Percentiles rank a stretch among this genome's conserved stretches.
phyloP scores from a whole-genome alignment of 495 filamentous ascomycete genomes.

The Xylona heveae region DNA sequence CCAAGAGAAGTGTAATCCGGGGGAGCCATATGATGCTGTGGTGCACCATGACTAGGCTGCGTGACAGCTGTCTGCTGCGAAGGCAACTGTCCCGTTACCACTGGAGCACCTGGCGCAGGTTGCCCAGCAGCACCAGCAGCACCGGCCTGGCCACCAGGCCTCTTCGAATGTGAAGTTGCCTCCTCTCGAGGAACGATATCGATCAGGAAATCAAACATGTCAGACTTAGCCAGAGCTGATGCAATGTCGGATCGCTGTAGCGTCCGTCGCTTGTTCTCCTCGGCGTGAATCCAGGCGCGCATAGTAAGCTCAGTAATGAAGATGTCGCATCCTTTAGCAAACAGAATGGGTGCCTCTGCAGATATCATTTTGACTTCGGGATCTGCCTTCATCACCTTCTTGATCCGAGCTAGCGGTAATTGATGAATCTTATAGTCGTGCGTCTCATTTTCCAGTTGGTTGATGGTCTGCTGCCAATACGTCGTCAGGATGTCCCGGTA shows the following conservation, averaged over 20 bases:
- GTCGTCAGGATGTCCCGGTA: conserved; percentile 95
- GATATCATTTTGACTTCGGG: conserved; percentile 99
- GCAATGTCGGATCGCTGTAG: conserved; percentile 93
- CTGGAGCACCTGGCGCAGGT: conserved; percentile 14
- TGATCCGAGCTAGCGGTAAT: conserved; percentile 85
- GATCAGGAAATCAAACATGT: conserved; percentile 99
- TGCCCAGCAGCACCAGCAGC: conserved; percentile 26
- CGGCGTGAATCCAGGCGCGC: conserved; percentile 99
- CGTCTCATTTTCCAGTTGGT: conserved; percentile 76
- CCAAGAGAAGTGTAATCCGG: conserved; percentile 41
- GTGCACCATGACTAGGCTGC: conserved; percentile 14
- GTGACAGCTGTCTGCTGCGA: conserved; percentile 35
- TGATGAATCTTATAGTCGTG: conserved; percentile 98
- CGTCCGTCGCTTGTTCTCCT: conserved; percentile 94
- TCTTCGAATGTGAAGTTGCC: conserved; percentile 63
- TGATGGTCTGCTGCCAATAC: conserved; percentile 97
- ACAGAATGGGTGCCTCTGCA: conserved; percentile 90
- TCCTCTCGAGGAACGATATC: conserved; percentile 97
- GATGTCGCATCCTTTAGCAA: conserved; percentile 97
- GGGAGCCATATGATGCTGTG: conserved; percentile 43
- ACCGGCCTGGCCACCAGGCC: conserved; percentile 34
- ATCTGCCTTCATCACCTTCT: conserved; percentile 99
- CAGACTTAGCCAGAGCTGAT: conserved; percentile 81
- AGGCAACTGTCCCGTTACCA: conserved; percentile 31
- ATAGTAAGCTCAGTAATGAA: conserved; percentile 98